Percentiles rank a stretch among this genome's conserved stretches.
Evolutionary conservation across 352 stramenopile species (phyloP).

Genomic region (Phytophthora rubi): DNA sequence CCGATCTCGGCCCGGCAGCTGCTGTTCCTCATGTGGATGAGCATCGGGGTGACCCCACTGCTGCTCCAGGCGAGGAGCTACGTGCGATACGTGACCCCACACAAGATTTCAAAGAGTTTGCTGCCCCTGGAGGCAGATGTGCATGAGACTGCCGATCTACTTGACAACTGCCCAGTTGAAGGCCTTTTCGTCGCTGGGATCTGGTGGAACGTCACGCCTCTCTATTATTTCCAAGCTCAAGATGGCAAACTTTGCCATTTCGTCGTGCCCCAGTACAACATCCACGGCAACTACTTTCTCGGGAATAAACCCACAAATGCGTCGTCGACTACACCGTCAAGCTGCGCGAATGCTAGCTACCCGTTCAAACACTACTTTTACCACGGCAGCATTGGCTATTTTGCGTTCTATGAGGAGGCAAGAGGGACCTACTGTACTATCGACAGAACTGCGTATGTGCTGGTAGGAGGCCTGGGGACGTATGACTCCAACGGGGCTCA

Average conservation of each 20-base stretch:
- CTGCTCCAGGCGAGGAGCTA: conserved; percentile 48
- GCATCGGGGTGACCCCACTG: conserved; percentile 33
- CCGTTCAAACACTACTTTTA: conserved; percentile 41
- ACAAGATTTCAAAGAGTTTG: conserved; percentile 37
- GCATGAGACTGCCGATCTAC: conserved; percentile 12
- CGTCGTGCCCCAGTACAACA: conserved; percentile 39
- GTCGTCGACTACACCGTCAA: conserved; percentile 15
- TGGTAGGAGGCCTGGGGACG: conserved; percentile 31
- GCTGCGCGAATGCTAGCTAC: conserved; percentile 25
- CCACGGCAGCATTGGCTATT: conserved; percentile 38
- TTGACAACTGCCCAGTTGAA: conserved; percentile 28
- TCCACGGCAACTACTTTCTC: conserved; percentile 36
- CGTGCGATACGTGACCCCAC: conserved; percentile 31
- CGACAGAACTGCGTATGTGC: conserved; percentile 39
- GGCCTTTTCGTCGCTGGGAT: conserved; percentile 38
- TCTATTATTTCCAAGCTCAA: conserved; percentile 17
- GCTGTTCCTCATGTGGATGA: conserved; percentile 35
- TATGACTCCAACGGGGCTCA: conserved; percentile 35
- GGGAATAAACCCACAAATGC: conserved; percentile 23
- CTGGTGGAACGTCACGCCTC: conserved; percentile 42
- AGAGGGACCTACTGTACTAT: conserved; percentile 31
- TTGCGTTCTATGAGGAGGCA: conserved; percentile 39
- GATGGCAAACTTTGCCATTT: conserved; percentile 34
- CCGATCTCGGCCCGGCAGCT: conserved; percentile 12
- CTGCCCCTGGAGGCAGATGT: conserved; percentile 1